Evolutionary conservation across 2,329 filamentous ascomycete species (phyloP).

Genomic region (Talaromyces amestolkiae): DNA sequence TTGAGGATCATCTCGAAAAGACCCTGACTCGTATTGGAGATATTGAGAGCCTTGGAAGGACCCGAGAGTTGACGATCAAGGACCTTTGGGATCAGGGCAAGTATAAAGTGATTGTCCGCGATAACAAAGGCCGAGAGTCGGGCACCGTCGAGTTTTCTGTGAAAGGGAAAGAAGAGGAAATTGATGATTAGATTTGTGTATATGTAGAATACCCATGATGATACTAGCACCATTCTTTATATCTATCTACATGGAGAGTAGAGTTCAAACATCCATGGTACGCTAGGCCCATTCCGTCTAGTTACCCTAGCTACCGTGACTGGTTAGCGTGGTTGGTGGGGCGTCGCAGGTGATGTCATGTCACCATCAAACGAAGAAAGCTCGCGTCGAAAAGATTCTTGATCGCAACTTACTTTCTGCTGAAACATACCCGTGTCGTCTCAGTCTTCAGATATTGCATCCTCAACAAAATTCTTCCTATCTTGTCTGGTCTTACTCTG

Average conservation of each 20-base stretch:
- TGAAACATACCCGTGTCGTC: background rate
- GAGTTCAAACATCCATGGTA: background rate
- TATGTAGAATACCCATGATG: background rate
- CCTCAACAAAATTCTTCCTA: background rate
- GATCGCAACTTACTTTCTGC: background rate
- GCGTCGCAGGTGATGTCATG: constrained; percentile 36
- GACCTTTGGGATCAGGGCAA: constrained; percentile 82
- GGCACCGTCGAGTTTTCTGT: constrained; percentile 51
- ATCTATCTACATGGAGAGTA: background rate
- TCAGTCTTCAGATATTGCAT: background rate
- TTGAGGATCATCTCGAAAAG: constrained; percentile 75
- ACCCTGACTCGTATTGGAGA: constrained; percentile 84
- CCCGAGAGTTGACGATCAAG: constrained; percentile 93
- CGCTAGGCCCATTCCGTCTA: background rate
- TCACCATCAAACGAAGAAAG: constrained; percentile 28
- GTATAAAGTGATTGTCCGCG: constrained; percentile 62
- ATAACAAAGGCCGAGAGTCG: constrained; percentile 48
- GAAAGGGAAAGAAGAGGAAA: constrained; percentile 35
- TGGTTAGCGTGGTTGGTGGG: constrained; percentile 8
- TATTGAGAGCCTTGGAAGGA: constrained; percentile 89
- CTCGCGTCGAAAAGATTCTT: background rate
- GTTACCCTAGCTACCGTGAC: constrained; percentile 1
- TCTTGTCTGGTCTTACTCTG: background rate
- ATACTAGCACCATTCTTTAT: background rate
- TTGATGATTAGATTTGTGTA: constrained; percentile 26